Conservation (phyloP, 169 alveolate genomes). For the Plasmodium inui region DNA sequence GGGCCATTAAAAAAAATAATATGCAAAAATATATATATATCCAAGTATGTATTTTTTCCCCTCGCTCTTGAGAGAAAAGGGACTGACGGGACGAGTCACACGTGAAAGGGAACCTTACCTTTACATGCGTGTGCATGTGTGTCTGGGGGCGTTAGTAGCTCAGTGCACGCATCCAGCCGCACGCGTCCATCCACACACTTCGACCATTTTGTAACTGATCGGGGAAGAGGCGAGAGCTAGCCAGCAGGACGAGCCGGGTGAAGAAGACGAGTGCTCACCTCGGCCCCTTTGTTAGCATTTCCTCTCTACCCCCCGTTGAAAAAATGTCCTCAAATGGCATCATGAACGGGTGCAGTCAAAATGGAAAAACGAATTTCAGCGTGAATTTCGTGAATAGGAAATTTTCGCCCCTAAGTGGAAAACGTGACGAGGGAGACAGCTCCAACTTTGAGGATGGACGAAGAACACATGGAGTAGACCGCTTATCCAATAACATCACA, state of each 20-base stretch:
- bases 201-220: background rate
- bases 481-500: background rate
- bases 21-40: background rate
- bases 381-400: background rate
- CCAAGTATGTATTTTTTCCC: background rate
- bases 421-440: background rate
- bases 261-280: background rate
- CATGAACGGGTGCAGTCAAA: background rate
- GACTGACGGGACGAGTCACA: background rate
- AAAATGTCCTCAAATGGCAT: background rate
- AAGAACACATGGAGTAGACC: background rate
- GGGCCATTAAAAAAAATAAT: background rate
- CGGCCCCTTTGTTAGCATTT: background rate
- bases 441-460: background rate
- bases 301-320: background rate
- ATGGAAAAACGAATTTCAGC: background rate
- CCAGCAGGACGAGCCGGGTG: background rate
- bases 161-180: background rate
- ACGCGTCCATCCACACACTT: background rate
- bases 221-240: background rate
- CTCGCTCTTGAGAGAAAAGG: background rate
- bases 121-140: background rate
- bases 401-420: background rate
- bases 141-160: background rate
- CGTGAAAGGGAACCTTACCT: background rate